These are phyloP conservation scores for Eleusine indica DNA, from an alignment of 176 grass and related monocot species.

Conservation along the genomic window DNA sequence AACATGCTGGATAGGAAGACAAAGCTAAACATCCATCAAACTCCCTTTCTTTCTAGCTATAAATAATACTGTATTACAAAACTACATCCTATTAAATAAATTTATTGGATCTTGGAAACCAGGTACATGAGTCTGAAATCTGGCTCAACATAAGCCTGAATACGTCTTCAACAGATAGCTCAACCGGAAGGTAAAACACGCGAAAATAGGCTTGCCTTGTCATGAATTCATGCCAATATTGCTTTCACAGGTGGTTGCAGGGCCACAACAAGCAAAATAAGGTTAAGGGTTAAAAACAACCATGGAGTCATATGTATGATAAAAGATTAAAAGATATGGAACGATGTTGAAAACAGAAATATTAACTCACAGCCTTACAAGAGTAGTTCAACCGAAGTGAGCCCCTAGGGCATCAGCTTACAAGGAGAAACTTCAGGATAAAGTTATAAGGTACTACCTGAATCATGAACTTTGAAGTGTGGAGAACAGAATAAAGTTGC, in stretches of 20 bases:
- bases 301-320: background rate
- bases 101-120: background rate
- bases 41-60: background rate
- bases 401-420: background rate
- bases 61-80: background rate
- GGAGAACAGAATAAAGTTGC: background rate
- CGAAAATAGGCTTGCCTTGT: background rate
- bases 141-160: background rate
- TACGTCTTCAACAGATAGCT: background rate
- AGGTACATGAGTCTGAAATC: background rate
- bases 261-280: background rate
- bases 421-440: background rate
- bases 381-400: background rate
- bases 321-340: background rate
- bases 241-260: background rate
- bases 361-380: background rate
- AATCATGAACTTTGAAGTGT: background rate
- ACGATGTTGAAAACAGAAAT: background rate
- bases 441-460: background rate
- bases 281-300: background rate
- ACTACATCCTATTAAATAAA: background rate
- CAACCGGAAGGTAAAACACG: background rate
- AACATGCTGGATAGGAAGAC: too few species aligned
- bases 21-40: too few species aligned
- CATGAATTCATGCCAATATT: background rate